Percentiles rank a stretch among this genome's conserved stretches.
Conservation (phyloP, 148 eudicot genomes). For the Rhododendron mucronatum region DNA sequence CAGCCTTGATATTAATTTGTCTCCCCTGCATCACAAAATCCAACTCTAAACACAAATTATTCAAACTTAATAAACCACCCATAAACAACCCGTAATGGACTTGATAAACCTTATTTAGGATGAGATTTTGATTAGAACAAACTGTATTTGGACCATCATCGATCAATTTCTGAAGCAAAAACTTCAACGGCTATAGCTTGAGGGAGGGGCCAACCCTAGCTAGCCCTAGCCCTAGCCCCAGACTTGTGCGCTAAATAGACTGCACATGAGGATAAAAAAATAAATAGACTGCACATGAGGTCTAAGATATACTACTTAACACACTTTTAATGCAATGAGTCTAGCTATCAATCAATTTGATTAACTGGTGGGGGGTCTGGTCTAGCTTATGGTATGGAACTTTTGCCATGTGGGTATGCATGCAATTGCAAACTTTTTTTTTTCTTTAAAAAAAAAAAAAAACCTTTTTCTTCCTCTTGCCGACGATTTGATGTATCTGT, state of each 20-base stretch:
- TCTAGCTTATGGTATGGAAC: background rate
- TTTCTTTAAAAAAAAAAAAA: background rate
- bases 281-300: background rate
- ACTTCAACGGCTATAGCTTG: background rate
- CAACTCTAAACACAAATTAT: background rate
- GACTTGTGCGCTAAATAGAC: background rate
- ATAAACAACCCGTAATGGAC: background rate
- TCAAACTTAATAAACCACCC: no score
- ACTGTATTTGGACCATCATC: background rate
- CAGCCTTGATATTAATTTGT: no score
- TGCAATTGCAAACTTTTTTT: background rate
- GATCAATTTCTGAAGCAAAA: background rate
- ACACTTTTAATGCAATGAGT: background rate
- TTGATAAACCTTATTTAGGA: background rate
- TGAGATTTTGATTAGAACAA: background rate
- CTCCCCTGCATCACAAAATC: background rate
- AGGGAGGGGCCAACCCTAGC: background rate
- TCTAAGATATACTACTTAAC: background rate
- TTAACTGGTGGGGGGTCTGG: background rate
- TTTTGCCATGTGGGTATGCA: background rate
- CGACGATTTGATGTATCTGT: background rate
- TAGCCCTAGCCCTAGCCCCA: background rate
- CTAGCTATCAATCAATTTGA: background rate
- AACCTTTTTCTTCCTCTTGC: background rate
- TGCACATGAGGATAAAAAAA: background rate